Evolutionary conservation across 2,329 filamentous ascomycete genomes (phyloP).

Genomic region (Fusarium sp.): DNA sequence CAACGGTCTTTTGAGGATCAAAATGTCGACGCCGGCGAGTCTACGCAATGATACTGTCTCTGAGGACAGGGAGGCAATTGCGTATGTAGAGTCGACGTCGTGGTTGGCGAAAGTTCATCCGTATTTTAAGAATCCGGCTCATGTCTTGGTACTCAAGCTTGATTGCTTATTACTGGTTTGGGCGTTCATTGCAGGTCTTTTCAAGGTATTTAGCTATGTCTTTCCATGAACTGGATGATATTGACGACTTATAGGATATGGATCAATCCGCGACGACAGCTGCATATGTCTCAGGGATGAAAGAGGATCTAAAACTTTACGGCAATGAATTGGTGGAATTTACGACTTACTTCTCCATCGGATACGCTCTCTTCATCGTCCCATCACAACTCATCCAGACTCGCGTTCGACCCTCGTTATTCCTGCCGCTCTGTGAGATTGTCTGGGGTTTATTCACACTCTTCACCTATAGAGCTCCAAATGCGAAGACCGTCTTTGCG

Average conservation of each 20-base stretch:
- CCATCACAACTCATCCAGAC: constrained; percentile 41
- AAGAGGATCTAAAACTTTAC: constrained; percentile 30
- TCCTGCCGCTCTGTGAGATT: constrained; percentile 37
- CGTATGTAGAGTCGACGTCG: constrained; percentile 29
- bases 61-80: not conserved
- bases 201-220: not conserved
- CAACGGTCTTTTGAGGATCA: not conserved
- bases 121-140: constrained; percentile 46
- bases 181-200: constrained; percentile 36
- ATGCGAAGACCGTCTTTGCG: constrained; percentile 29
- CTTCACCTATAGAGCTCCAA: constrained; percentile 32
- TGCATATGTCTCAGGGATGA: constrained; percentile 41
- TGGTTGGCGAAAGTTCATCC: constrained; percentile 49
- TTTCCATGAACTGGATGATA: fast-evolving
- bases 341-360: constrained; percentile 44
- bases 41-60: not conserved
- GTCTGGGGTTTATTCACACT: constrained; percentile 39
- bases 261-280: constrained; percentile 41
- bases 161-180: constrained; percentile 46
- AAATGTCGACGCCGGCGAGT: constrained; percentile 22
- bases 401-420: constrained; percentile 37
- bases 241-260: constrained; percentile 24
- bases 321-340: constrained; percentile 41
- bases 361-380: constrained; percentile 40
- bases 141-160: constrained; percentile 47